Evolutionary conservation across 2,329 filamentous ascomycete species (phyloP).

Genomic region (Fusarium sp.): DNA sequence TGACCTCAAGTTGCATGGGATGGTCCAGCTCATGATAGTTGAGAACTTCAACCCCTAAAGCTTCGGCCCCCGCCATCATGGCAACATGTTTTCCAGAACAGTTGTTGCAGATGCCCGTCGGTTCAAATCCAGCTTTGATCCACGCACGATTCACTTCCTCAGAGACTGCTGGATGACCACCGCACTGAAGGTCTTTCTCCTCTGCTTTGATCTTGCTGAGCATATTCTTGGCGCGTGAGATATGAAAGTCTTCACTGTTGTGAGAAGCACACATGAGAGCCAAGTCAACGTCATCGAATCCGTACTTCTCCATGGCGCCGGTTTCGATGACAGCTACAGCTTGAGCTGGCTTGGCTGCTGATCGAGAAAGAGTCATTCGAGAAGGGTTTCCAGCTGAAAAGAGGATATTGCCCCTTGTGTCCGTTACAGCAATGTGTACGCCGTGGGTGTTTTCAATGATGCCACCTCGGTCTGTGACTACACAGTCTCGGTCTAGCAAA

Average conservation of each 20-base stretch:
- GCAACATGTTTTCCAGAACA: conserved; percentile 63
- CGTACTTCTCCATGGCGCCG: conserved; percentile 51
- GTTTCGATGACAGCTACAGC: conserved; percentile 59
- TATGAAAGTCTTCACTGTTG: conserved; percentile 56
- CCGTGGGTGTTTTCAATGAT: conserved; percentile 58
- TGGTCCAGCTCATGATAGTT: conserved; percentile 53
- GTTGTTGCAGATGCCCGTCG: conserved; percentile 56
- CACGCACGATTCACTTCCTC: conserved; percentile 53
- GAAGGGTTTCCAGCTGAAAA: conserved; percentile 55
- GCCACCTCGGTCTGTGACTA: conserved; percentile 54
- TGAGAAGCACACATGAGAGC: conserved; percentile 62
- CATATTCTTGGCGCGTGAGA: conserved; percentile 53
- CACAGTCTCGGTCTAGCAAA: conserved; percentile 42
- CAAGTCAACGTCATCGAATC: conserved; percentile 56
- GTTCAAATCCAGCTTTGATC: conserved; percentile 53
- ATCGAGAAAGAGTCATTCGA: conserved; percentile 57
- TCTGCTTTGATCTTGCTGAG: conserved; percentile 49
- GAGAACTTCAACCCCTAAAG: conserved; percentile 47
- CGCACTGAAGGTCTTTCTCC: conserved; percentile 56
- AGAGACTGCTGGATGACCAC: conserved; percentile 55
- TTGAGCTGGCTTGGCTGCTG: conserved; percentile 60
- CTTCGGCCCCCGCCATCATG: conserved; percentile 58
- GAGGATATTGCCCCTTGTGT: conserved; percentile 53
- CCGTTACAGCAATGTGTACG: conserved; percentile 57
- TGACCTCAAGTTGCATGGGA: conserved; percentile 56